Evolutionary conservation across 2,329 filamentous ascomycete species (phyloP).

Genomic region (Cytospora chrysosperma): DNA sequence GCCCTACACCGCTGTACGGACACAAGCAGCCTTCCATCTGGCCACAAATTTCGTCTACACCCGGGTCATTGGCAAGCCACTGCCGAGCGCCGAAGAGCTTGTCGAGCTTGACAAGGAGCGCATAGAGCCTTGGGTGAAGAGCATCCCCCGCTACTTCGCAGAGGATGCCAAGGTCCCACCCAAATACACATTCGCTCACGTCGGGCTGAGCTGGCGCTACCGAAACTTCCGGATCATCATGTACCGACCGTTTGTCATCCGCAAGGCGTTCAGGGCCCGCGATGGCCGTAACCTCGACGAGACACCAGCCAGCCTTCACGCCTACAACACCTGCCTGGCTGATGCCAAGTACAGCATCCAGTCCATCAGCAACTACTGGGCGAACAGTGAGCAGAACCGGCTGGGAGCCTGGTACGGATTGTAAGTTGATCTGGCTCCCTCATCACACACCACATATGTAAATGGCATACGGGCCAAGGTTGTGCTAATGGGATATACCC

Average conservation of each 20-base stretch:
- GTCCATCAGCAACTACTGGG: constrained; percentile 41
- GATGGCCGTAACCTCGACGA: constrained; percentile 25
- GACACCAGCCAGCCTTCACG: constrained; percentile 28
- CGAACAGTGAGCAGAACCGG: constrained; percentile 36
- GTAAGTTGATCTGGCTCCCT: constrained; percentile 29
- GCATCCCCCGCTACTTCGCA: constrained; percentile 38
- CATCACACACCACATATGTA: neutral
- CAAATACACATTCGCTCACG: constrained; percentile 40
- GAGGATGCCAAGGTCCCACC: constrained; percentile 34
- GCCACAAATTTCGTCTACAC: constrained; percentile 45
- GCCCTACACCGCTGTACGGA: constrained; percentile 43
- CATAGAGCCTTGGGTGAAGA: constrained; percentile 39
- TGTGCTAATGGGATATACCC: neutral
- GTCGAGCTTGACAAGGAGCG: constrained; percentile 40
- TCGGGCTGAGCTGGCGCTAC: constrained; percentile 44
- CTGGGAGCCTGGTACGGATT: constrained; percentile 44
- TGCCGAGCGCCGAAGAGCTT: constrained; percentile 42
- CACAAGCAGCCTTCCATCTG: constrained; percentile 46
- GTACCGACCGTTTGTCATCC: constrained; percentile 47
- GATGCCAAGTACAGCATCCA: constrained; percentile 42
- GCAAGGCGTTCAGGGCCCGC: constrained; percentile 33
- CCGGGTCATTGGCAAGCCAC: constrained; percentile 44
- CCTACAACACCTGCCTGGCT: constrained; percentile 38
- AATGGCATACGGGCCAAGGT: too few species aligned
- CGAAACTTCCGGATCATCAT: constrained; percentile 48